A percentile compares a stretch with the other conserved stretches of the same genome.
Evolutionary conservation across 2,329 filamentous ascomycete genomes (phyloP).

Genomic region (Colletotrichum sp.): DNA sequence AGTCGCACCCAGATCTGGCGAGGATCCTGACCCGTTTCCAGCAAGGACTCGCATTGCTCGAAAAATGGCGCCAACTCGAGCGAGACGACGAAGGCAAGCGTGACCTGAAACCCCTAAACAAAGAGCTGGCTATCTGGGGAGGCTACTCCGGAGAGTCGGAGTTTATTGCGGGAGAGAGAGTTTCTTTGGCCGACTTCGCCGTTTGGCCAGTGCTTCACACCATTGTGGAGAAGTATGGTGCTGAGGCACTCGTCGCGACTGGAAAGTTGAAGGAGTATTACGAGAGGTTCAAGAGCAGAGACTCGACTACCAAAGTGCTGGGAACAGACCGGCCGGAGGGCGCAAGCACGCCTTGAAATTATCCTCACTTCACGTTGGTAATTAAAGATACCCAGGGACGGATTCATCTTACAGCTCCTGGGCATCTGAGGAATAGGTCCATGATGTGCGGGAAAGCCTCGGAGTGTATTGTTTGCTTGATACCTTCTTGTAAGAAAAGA

Average conservation of each 20-base stretch:
- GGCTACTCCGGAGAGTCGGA: conserved; percentile 36
- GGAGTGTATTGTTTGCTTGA: background rate
- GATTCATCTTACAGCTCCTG: background rate
- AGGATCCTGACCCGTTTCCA: conserved; percentile 47
- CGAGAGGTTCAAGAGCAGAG: conserved; percentile 27
- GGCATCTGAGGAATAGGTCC: background rate
- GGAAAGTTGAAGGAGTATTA: conserved; percentile 43
- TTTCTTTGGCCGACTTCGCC: conserved; percentile 59
- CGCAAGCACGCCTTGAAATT: background rate
- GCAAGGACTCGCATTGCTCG: conserved; percentile 40
- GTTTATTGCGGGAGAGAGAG: conserved; percentile 49
- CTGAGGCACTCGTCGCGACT: conserved; percentile 33
- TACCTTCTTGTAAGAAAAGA: background rate
- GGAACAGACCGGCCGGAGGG: background rate
- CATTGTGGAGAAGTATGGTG: conserved; percentile 40
- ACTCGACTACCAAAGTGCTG: conserved; percentile 26
- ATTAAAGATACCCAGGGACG: background rate
- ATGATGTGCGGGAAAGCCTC: background rate
- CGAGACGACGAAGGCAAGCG: conserved; percentile 10
- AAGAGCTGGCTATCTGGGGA: conserved; percentile 47
- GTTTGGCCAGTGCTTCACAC: conserved; percentile 61
- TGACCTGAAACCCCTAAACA: conserved; percentile 28
- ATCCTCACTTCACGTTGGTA: background rate
- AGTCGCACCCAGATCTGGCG: conserved; percentile 35
- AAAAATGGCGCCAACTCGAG: conserved; percentile 34